Evolutionary conservation across 2,329 filamentous ascomycete species (phyloP), one percentile per base, ranked within the genome.

Genomic region (Aspergillus quadrilineatus): DNA sequence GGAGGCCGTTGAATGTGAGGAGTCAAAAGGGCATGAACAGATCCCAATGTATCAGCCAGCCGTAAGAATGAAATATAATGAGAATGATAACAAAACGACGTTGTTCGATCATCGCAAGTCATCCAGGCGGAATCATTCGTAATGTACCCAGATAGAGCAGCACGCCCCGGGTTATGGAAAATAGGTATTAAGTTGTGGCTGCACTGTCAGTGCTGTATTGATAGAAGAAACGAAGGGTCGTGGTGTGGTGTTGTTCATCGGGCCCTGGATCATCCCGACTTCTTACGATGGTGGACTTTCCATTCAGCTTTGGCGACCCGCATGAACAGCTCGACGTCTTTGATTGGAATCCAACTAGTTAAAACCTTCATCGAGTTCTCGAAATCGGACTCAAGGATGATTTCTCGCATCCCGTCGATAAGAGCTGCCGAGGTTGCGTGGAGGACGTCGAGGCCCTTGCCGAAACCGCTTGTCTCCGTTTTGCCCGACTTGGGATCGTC

Each of bases 311-410:
- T 88, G 28, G 91, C 87, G 57, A 97, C 90, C 66, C 87, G 88
- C 90, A 99, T 96, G 67, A 99, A 81, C 56, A 96, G 76, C 71
- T 97, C 92, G 69, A 96, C 91, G 67, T 99, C 93, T 74, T 91
- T 91, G 71, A 99, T 88, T 17, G 93, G 92, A 44, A 97, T 88
- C 86, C 90, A 96, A 55, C 89, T 92, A 30, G 94, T 97, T 60
- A 99, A 80, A 6, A 92, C 89, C 77, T 97, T 97, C 94, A 99
- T 99, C 46, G 89, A 89, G 68, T 95, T 96, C 73, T 99, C 94
- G 73, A 97, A 99, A 71, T 99, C 94, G 15, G 90, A 91, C 67
- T 95, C 92, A 5, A 97, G 79, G 32, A 99, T 80, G 50, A 96
- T 90, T 60, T 96, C 90, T 37, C 90, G 83, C 63, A 94, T 89